Evolutionary conservation across 2,329 filamentous ascomycete species (phyloP).

Genomic region (Septoria linicola): DNA sequence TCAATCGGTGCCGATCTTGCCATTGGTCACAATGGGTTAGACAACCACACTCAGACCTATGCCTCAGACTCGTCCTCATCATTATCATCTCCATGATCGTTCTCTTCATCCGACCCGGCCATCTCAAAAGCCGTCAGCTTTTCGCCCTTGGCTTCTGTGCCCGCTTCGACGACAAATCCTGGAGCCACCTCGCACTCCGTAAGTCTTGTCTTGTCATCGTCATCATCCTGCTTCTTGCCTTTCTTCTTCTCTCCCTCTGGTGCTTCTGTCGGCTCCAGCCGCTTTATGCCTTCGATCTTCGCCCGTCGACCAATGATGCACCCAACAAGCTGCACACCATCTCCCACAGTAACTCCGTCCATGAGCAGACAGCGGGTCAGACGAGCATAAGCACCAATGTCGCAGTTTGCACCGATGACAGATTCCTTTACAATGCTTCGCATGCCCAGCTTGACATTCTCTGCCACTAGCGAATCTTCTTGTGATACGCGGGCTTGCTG

Average conservation of each 20-base stretch:
- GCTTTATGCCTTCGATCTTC: constrained; percentile 67
- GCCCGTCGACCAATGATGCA: constrained; percentile 82
- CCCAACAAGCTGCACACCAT: constrained; percentile 78
- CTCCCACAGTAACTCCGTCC: constrained; percentile 84
- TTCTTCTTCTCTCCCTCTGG: constrained; percentile 48
- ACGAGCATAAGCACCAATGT: constrained; percentile 81
- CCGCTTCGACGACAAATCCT: constrained; percentile 75
- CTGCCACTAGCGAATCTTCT: constrained; percentile 77
- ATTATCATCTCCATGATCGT: constrained; percentile 30
- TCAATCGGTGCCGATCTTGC: too few species aligned
- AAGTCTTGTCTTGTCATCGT: constrained; percentile 54
- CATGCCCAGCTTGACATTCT: constrained; percentile 85
- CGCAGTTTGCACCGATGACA: constrained; percentile 83
- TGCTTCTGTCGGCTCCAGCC: constrained; percentile 19
- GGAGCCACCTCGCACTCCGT: constrained; percentile 92
- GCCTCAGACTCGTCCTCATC: constrained; percentile 23
- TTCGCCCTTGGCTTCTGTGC: constrained; percentile 63
- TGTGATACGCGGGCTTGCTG: constrained; percentile 77
- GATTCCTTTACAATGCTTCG: constrained; percentile 90
- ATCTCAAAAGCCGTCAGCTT: constrained; percentile 59
- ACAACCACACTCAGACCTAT: too few species aligned
- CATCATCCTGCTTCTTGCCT: constrained; percentile 53
- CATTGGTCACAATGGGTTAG: not conserved
- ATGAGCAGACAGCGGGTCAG: constrained; percentile 86
- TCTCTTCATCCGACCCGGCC: constrained; percentile 39